Conservation (phyloP, 2,329 filamentous ascomycete genomes). For the Mollisia scopiformis region DNA sequence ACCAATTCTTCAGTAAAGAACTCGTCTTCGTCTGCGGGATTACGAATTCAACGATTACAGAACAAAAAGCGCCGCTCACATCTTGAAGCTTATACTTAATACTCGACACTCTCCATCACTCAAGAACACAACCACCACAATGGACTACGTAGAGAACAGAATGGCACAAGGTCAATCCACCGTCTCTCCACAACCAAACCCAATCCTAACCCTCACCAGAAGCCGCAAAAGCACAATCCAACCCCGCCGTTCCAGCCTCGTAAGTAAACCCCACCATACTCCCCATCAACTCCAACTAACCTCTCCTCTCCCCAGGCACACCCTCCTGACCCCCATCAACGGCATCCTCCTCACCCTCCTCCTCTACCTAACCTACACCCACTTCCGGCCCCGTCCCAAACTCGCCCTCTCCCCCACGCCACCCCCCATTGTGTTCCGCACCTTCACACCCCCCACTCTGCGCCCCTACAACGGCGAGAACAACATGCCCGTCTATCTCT, state of each 20-base stretch:
- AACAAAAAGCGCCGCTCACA: neutral
- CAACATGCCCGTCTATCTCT: constrained; percentile 78
- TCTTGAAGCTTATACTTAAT: neutral
- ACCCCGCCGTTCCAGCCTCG: constrained; percentile 35
- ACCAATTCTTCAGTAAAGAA: neutral
- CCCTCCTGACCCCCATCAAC: constrained; percentile 64
- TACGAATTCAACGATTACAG: neutral
- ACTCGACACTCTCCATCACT: neutral
- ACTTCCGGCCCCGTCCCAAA: constrained; percentile 53
- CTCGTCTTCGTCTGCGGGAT: too few relatives aligned
- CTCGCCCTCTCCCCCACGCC: constrained; percentile 53
- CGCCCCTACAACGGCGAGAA: constrained; percentile 81
- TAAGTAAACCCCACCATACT: constrained; percentile 29
- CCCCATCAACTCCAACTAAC: constrained; percentile 3
- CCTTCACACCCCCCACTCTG: constrained; percentile 79
- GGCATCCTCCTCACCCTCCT: constrained; percentile 58
- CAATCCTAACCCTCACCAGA: constrained; percentile 22
- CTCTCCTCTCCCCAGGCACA: constrained; percentile 23
- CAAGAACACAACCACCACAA: constrained; percentile 14
- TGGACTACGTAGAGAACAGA: constrained; percentile 40
- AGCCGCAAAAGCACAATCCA: constrained; percentile 35
- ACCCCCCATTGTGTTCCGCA: constrained; percentile 64
- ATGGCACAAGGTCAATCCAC: constrained; percentile 34
- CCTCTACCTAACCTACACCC: constrained; percentile 60
- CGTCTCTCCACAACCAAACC: neutral